A percentile compares a stretch with the other conserved stretches of the same genome.
Conservation (phyloP, 805 yeast species). For the Kodamaea neixiangensis region DNA sequence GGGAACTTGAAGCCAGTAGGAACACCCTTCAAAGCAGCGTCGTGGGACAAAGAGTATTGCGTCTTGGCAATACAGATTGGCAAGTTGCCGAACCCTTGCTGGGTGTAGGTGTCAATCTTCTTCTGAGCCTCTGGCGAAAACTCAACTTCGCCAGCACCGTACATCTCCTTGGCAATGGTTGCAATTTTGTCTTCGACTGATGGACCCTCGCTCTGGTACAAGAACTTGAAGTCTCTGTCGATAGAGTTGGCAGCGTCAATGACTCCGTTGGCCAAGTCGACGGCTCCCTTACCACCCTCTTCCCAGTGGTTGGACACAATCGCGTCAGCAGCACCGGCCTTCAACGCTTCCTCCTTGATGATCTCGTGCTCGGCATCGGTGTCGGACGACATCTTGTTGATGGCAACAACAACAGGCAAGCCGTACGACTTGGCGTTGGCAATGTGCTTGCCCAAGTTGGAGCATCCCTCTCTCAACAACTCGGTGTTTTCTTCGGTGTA, state of each 20-base stretch:
- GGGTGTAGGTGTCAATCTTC: slow-evolving; percentile 66
- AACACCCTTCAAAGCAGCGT: slow-evolving; percentile 79
- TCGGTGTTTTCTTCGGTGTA: slow-evolving; percentile 73
- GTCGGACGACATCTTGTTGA: slow-evolving; percentile 77
- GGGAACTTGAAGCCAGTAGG: slow-evolving; percentile 81
- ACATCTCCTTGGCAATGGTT: slow-evolving; percentile 71
- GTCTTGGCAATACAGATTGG: slow-evolving; percentile 88
- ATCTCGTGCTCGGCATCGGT: slow-evolving; percentile 67
- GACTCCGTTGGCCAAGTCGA: slow-evolving; percentile 70
- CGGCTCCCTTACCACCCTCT: slow-evolving; percentile 81
- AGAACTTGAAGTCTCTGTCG: slow-evolving; percentile 48
- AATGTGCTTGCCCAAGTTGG: slow-evolving; percentile 77
- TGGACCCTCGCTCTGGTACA: slow-evolving; percentile 59
- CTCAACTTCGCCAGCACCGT: slow-evolving; percentile 75
- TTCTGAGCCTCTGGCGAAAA: slow-evolving; percentile 67
- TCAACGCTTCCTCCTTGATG: slow-evolving; percentile 64
- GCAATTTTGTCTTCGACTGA: slow-evolving; percentile 67
- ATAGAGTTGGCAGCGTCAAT: slow-evolving; percentile 57
- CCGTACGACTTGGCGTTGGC: slow-evolving; percentile 71
- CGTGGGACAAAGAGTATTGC: slow-evolving; percentile 82
- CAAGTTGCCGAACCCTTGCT: slow-evolving; percentile 74
- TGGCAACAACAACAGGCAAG: slow-evolving; percentile 79
- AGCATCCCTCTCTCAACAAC: slow-evolving; percentile 66
- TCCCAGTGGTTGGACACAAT: slow-evolving; percentile 86
- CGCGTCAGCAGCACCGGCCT: slow-evolving; percentile 80